Percentiles rank a stretch among this genome's conserved stretches.
phyloP scores from a whole-genome alignment of 441 rosid species.

The Brassica balearica region DNA sequence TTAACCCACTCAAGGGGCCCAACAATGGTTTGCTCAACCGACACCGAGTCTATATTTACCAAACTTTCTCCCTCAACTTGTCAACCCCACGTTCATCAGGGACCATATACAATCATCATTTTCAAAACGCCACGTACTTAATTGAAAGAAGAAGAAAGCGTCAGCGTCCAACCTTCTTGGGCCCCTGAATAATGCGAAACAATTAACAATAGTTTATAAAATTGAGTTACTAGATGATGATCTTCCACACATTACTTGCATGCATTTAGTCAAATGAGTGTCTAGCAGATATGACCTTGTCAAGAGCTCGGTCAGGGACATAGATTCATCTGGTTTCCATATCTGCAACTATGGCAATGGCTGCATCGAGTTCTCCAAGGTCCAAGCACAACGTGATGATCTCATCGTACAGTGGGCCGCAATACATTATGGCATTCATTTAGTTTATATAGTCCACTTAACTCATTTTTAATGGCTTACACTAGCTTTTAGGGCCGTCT shows the following conservation, averaged over 20 bases:
- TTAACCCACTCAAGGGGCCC: constrained; percentile 21
- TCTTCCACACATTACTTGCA: neutral
- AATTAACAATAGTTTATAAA: neutral
- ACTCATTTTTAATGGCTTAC: neutral
- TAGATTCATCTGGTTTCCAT: constrained; percentile 72
- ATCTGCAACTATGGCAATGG: constrained; percentile 86
- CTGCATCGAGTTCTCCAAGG: constrained; percentile 88
- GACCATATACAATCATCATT: neutral
- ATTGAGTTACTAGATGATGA: neutral
- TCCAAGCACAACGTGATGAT: constrained; percentile 75
- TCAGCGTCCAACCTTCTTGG: neutral
- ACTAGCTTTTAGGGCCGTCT: neutral
- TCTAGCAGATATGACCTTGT: constrained; percentile 78
- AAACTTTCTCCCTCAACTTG: constrained; percentile 27
- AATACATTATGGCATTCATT: constrained; percentile 21
- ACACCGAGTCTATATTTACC: constrained; percentile 29
- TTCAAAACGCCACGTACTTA: neutral
- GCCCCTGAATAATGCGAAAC: neutral
- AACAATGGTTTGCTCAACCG: constrained; percentile 33
- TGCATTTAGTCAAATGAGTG: constrained; percentile 25
- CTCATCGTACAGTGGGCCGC: constrained; percentile 81
- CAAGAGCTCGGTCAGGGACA: constrained; percentile 73
- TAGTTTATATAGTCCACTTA: constrained; percentile 6
- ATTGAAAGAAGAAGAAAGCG: neutral
- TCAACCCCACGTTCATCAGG: constrained; percentile 6